phyloP scores from a whole-genome alignment of 768 basidiomycete genomes.

The Hebeloma cylindrosporum region DNA sequence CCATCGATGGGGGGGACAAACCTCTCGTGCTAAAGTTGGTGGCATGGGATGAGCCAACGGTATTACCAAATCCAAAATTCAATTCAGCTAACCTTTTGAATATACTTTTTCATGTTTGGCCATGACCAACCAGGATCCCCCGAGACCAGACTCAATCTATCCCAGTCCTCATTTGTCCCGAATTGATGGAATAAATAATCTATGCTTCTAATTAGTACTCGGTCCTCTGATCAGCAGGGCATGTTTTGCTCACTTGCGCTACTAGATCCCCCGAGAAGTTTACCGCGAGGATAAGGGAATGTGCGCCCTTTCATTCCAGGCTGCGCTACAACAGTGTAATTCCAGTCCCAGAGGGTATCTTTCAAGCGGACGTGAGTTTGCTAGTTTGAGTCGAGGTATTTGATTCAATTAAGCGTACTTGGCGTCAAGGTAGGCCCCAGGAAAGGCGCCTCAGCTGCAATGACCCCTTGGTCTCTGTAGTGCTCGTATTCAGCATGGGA shows the following conservation, averaged over 20 bases:
- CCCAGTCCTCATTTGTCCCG: constrained; percentile 34
- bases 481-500: not conserved
- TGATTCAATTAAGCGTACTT: constrained; percentile 5
- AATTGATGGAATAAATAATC: constrained; percentile 36
- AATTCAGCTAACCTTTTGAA: constrained; percentile 29
- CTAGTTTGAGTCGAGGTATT: not conserved
- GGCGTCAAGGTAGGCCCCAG: constrained; percentile 21
- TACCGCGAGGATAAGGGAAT: constrained; percentile 33
- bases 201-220: constrained; percentile 2
- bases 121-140: constrained; percentile 38
- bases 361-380: not conserved
- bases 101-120: constrained; percentile 32
- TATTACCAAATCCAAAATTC: too few relatives aligned
- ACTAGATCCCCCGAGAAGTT: constrained; percentile 32
- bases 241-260: constrained; percentile 25
- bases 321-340: constrained; percentile 33
- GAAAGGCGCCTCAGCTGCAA: constrained; percentile 3
- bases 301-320: constrained; percentile 27
- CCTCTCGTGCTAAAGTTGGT: too few relatives aligned
- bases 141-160: constrained; percentile 30
- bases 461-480: constrained; percentile 3
- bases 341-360: constrained; percentile 32
- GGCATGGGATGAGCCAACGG: too few relatives aligned
- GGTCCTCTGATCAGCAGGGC: not conserved
- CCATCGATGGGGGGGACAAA: too few relatives aligned